Evolutionary conservation across 1,284 basidiomycete genomes (phyloP), one percentile per base, ranked within the genome.

Genomic region (Apiotrichum mycotoxinovorans): DNA sequence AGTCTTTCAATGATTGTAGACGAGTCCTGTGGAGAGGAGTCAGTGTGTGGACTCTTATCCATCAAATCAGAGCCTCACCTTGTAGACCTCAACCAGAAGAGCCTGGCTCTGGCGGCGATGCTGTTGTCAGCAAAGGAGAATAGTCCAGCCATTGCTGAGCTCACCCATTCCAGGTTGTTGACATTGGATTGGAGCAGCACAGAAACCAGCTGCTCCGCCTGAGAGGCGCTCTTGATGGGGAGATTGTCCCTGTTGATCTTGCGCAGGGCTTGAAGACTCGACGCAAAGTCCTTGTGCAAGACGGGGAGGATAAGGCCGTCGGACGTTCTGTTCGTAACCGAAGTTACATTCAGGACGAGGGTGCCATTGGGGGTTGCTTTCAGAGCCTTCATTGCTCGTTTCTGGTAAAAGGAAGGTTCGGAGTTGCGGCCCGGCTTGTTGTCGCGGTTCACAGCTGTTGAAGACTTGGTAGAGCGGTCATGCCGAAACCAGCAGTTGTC

Each of bases 1-100:
- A 86, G 73, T 25, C 83, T 80, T 7, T 79, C 70, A 11, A 84
- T 64, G 5, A 81, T 81, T 45, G 84, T 84, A 23, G 80, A 78
- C 1, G 56, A 48, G 1, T 43, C 18, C 59, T 57, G 47, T 22
- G 2, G 30, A 12, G 20, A 8, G 20, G 22, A 30, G 22, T 27
- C 14, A 14, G 11, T 2, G 25, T 22, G 1, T 17, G 37, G n/a
- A n/a, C n/a, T n/a, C n/a, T n/a, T n/a, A n/a, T n/a, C n/a, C n/a
- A n/a, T n/a, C n/a, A n/a, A n/a, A n/a, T 4, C 15, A 27, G n/a
- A 4, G 11, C 17, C 60, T 35, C 22, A 62, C 60, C 48, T 60
- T 45, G 10, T 51, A 20, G 4, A 56, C 34, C 8, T 44, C 33
- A 4, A n/a, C 35, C 18, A 63, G 49, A 11, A 55, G 23, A 7